phyloP scores from a whole-genome alignment of 2,329 filamentous ascomycete species.

The Biscogniauxia mediterranea region DNA sequence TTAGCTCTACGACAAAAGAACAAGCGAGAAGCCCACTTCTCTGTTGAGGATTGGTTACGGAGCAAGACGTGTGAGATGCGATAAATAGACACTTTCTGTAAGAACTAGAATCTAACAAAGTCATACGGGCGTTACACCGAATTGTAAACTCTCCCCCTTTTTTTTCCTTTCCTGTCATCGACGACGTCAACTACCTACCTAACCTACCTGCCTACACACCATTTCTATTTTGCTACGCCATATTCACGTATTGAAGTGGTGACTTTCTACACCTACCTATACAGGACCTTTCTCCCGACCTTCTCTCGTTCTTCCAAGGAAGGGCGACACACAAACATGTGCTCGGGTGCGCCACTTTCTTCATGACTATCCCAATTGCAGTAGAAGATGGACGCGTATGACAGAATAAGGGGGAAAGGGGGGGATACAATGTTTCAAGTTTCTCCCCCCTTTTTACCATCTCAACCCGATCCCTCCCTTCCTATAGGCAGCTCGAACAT shows the following conservation, averaged over 20 bases:
- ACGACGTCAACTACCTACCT: neutral
- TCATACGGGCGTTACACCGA: too few species aligned
- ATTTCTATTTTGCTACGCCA: neutral
- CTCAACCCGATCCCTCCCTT: neutral
- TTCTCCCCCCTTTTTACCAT: neutral
- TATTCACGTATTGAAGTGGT: neutral
- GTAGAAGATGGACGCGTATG: neutral
- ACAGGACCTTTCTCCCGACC: neutral
- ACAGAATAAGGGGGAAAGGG: neutral
- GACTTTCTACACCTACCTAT: neutral
- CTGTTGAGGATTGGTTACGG: too few species aligned
- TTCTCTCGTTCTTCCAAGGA: neutral
- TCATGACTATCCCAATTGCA: neutral
- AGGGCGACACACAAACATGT: neutral
- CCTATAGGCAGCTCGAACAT: neutral
- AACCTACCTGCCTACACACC: neutral
- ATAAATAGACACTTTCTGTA: too few species aligned
- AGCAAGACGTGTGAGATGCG: too few species aligned
- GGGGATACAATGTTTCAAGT: neutral
- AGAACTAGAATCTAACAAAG: too few species aligned
- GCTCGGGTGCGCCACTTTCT: neutral
- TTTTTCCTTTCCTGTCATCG: neutral
- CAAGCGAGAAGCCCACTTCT: too few species aligned
- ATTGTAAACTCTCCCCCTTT: too few species aligned
- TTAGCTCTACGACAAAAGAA: too few species aligned